Evolutionary conservation across 148 eudicot genomes (phyloP).

Genomic region (Bassia scoparia): DNA sequence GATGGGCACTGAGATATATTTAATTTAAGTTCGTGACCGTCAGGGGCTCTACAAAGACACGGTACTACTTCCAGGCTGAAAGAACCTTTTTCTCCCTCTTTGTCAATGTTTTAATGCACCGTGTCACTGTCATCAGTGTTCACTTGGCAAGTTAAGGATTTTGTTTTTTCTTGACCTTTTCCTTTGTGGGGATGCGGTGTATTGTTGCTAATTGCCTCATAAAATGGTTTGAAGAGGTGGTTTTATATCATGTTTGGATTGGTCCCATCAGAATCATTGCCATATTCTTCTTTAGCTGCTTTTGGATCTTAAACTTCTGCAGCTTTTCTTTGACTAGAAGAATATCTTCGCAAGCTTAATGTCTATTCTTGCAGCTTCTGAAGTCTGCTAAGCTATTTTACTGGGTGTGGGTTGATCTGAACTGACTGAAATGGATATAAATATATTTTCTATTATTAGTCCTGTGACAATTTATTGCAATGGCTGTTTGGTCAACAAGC

Average conservation of each 20-base stretch:
- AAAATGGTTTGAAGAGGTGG: neutral
- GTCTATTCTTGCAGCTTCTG: neutral
- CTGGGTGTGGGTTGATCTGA: neutral
- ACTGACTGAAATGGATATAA: neutral
- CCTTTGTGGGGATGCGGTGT: too few relatives aligned
- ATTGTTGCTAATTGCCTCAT: neutral
- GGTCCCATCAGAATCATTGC: too few relatives aligned
- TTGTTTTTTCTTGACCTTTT: neutral
- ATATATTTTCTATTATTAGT: neutral
- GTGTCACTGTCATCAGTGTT: too few relatives aligned
- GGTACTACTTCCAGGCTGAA: too few relatives aligned
- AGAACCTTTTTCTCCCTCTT: too few relatives aligned
- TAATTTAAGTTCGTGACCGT: neutral
- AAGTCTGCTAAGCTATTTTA: neutral
- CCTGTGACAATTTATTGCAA: neutral
- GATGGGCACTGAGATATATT: neutral
- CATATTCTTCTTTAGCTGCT: too few relatives aligned
- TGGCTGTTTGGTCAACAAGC: neutral
- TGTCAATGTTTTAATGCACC: too few relatives aligned
- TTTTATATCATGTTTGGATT: neutral
- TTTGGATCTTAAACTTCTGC: too few relatives aligned
- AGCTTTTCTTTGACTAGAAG: neutral
- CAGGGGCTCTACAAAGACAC: neutral
- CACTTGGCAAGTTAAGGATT: neutral
- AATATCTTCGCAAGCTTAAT: neutral